Evolutionary conservation across 176 grass and related monocot genomes (phyloP), one percentile per base, ranked within the genome.

Genomic region (Cenchrus fungigraminus): DNA sequence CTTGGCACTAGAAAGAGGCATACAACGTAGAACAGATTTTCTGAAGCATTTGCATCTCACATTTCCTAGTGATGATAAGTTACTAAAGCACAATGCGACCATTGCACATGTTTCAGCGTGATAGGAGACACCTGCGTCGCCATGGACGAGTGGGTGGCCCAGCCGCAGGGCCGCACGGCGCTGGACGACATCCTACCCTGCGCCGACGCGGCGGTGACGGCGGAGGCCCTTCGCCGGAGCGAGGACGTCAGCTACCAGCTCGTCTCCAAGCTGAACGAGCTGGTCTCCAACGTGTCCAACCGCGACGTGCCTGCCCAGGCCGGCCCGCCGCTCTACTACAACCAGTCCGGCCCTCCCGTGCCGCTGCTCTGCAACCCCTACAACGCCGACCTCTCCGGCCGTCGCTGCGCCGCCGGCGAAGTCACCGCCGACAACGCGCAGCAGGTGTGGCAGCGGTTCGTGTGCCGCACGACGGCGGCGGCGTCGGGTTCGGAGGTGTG

Each of bases 121-220:
- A 82, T 89, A 0, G 86, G 83, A 2, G 96, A 98, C 81, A 91
- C 96, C 2, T 98, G 93, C 65, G 86, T 95, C 3, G 91, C 96
- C 49, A 92, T 98, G 96, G 91, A 92, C 12, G 89, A 95, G 62
- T 98, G 93, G 96, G 91, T 87, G 67, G 57, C 52, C 10, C 85
- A 90, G 14, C 96, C 89, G 8, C 87, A 85, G 8, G 75, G 73
- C 6, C 89, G 69, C 79, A 94, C 91, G 0, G 88, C 96, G 19
- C 79, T 98, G 31, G 96, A 95, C 65, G 96, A 95, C 76, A 92
- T 95, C 83, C 91, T 98, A 14, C 96, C 96, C 4, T 98, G 96
- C 71, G 91, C 90, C 25, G 85, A 98, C 81, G 56, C 60, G 10
- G 74, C 85, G 40, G 91, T 82, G 60, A 81, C 91, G 56, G 78